Conservation (phyloP, 2,329 filamentous ascomycete species). For the Alternaria tenuissima region DNA sequence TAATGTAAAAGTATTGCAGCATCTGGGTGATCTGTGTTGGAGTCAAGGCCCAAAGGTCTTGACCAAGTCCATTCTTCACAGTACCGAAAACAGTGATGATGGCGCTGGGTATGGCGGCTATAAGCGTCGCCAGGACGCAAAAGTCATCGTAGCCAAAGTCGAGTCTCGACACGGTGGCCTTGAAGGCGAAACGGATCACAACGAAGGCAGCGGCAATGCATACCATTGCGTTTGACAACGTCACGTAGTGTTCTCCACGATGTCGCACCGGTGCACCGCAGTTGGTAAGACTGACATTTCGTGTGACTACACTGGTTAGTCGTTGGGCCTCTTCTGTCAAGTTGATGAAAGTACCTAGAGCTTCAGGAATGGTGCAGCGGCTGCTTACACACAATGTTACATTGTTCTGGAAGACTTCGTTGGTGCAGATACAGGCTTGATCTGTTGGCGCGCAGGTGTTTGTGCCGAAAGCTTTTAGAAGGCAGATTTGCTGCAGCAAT, state of each 20-base stretch:
- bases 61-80: conserved; percentile 55
- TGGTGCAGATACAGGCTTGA: conserved; percentile 34
- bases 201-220: conserved; percentile 48
- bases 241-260: conserved; percentile 44
- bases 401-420: conserved; percentile 26
- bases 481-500: conserved; percentile 19
- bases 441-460: conserved; percentile 30
- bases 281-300: conserved; percentile 52
- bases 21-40: conserved; percentile 56
- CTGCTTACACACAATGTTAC: conserved; percentile 31
- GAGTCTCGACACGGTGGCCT: conserved; percentile 43
- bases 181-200: conserved; percentile 49
- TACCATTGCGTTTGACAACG: conserved; percentile 46
- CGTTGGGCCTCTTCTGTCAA: not conserved
- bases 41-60: conserved; percentile 61
- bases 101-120: conserved; percentile 35
- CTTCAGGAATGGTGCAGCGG: conserved; percentile 34
- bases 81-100: conserved; percentile 37
- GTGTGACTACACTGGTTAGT: conserved; percentile 41
- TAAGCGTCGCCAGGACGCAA: conserved; percentile 34
- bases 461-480: conserved; percentile 19
- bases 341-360: conserved; percentile 23
- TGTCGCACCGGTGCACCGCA: conserved; percentile 53
- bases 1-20: conserved; percentile 46
- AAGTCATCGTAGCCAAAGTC: conserved; percentile 54